Evolutionary conservation across 1,139 yeast species (phyloP), one percentile per base, ranked within the genome.

Genomic region (Pichia sp.): DNA sequence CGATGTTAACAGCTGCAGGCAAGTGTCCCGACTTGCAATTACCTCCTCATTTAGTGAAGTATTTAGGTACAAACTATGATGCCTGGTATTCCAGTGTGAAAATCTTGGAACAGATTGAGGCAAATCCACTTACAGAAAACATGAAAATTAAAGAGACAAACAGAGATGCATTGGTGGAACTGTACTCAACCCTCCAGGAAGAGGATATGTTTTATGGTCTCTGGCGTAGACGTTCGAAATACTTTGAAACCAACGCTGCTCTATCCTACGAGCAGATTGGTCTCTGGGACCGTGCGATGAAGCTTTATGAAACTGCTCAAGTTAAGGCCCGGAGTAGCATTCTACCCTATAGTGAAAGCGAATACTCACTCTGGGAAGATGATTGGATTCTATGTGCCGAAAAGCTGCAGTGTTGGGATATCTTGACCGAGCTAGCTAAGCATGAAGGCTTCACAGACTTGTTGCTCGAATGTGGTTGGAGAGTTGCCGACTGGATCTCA

Each of bases 361-460:
- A 93, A 53, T 93, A 93, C 53, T 79, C 94, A 0, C 66, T 93
- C 31, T 93, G 99, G 99, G 99, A 93, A 62, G 98, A 93, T 55
- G 94, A 91, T 51, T 93, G 98, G 99, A 86, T 93, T 38, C 63
- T 85, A 25, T 88, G 98, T 65, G 96, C 98, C 3, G 96, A 93
- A 55, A 91, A 93, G 55, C 66, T 93, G 35, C 99, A 93, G 55
- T 97, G 91, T 47, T 93, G 99, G 99, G 98, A 93, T 56, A 82
- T 93, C 40, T 67, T 93, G 44, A 88, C 98, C 0, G 99, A 93
- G 52, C 69, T 93, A 33, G 98, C 99, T 4, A 86, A 91, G 53
- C 97, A 93, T 53, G 99, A 93, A 66, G 96, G 96, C 1, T 93
- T 88, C 54, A 86, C 96, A 0, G 99, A 93, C 54, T 67, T 93